Base-by-base conservation (phyloP, 1,139 yeast species). In the Hyphopichia buzzinii region DNA sequence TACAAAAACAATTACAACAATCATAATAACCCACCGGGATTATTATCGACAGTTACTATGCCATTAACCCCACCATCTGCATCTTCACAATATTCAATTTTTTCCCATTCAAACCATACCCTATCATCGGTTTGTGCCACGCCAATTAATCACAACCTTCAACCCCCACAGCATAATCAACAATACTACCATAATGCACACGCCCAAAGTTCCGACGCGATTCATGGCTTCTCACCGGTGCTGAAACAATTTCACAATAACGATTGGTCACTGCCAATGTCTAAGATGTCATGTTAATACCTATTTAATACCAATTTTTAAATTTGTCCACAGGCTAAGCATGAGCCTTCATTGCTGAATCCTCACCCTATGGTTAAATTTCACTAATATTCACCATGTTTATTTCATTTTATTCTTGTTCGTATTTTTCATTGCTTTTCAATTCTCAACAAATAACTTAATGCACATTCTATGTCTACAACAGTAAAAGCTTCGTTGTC, bases 1-100 rank as follows among this genome's bases (percentile, higher is more conserved):
- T 36, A 39, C 15, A 39, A 22, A 36, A 38, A 30, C 26, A 33
- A 36, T 34, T 15, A 28, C 22, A 37, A 19, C 38, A 40, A 22
- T 17, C 13, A 8, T 28, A 23, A n/a, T 12, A 24, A 17, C 16
- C 24, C 11, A 10, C 14, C 10, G 27, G 10, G 10, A 11, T 24
- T 26, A 16, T 13, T 15, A 13, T 12, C 29, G 17, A 15, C 15
- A 11, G 21, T 34, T 4, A 42, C 42, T 11, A 54, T 57, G 15
- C 73, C 73, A 8, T 52, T 59, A 15, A 67, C 73, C 2, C 73
- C 73, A 16, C 73, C 73, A 21, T 64, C 68, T 31, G 72, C 72
- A 15, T 61, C 67, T 13, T 65, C 72, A 3, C 72, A 64, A 47
- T 58, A 63, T 38, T 64, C 69, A 21, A 59, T 67, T 8, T 67